Conservation (phyloP, 495 filamentous ascomycete species). For the Lasiosphaeria hispida region DNA sequence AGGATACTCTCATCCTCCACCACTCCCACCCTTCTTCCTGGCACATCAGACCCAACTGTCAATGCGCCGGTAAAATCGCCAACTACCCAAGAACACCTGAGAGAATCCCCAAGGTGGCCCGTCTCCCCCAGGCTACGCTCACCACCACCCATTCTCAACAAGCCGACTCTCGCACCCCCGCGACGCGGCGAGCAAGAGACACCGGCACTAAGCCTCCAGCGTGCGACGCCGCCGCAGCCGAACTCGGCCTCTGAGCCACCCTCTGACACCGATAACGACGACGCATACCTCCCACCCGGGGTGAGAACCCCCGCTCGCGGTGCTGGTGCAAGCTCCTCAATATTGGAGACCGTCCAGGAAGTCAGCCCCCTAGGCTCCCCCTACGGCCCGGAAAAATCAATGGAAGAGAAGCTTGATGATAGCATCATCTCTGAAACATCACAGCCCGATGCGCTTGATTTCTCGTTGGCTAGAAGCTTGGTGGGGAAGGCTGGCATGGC, state of each 20-base stretch:
- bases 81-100: constrained; percentile 51
- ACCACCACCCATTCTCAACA: constrained; percentile 58
- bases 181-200: constrained; percentile 47
- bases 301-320: constrained; percentile 66
- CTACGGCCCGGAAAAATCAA: constrained; percentile 45
- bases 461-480: constrained; percentile 29
- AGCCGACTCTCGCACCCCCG: constrained; percentile 40
- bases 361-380: constrained; percentile 78
- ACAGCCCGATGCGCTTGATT: constrained; percentile 35
- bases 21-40: constrained; percentile 56
- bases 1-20: constrained; percentile 62
- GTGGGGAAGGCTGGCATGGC: constrained; percentile 34
- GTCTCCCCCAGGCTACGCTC: constrained; percentile 65
- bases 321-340: constrained; percentile 61
- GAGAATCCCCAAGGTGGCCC: constrained; percentile 61
- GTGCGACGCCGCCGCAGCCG: constrained; percentile 45
- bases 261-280: constrained; percentile 54
- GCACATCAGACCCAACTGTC: constrained; percentile 54
- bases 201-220: constrained; percentile 55
- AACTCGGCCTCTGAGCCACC: constrained; percentile 31
- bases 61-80: constrained; percentile 64
- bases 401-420: constrained; percentile 50
- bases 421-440: constrained; percentile 43
- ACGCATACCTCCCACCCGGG: constrained; percentile 48
- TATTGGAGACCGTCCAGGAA: constrained; percentile 91